Conservation (phyloP, 2,329 filamentous ascomycete species). For the Trichoderma sp. region DNA sequence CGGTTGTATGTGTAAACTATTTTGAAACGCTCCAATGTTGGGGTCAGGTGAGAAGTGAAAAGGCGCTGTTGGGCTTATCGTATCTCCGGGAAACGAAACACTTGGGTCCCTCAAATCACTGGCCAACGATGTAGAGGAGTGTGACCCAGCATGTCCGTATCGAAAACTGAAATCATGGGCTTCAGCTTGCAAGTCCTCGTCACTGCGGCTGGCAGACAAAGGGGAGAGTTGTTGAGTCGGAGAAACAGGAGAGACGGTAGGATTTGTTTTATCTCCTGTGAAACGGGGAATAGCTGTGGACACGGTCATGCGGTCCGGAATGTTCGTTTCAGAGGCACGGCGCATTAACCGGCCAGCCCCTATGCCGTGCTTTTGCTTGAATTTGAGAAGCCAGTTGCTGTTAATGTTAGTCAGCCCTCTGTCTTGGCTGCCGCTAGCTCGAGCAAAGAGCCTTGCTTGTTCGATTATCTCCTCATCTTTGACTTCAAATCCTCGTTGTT, state of each 20-base stretch:
- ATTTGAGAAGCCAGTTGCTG: slow-evolving; percentile 85
- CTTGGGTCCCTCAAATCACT: slow-evolving; percentile 34
- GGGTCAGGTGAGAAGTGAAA: slow-evolving; percentile 77
- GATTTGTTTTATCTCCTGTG: slow-evolving; percentile 46
- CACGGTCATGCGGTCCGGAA: slow-evolving; percentile 65
- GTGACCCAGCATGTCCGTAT: slow-evolving; percentile 38
- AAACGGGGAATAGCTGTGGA: slow-evolving; percentile 46
- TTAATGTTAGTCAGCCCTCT: slow-evolving; percentile 71
- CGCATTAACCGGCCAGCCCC: slow-evolving; percentile 52
- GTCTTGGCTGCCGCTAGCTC: slow-evolving; percentile 67
- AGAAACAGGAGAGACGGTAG: slow-evolving; percentile 70
- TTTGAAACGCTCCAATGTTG: slow-evolving; percentile 64
- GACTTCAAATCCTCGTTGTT: slow-evolving; percentile 71
- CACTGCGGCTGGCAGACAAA: slow-evolving; percentile 67
- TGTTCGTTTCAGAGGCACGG: slow-evolving; percentile 67
- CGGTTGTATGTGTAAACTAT: slow-evolving; percentile 37
- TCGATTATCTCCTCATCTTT: slow-evolving; percentile 82
- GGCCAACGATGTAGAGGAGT: slow-evolving; percentile 37
- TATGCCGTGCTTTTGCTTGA: slow-evolving; percentile 82
- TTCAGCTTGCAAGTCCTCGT: slow-evolving; percentile 62
- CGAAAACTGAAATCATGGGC: slow-evolving; percentile 37
- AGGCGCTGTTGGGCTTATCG: slow-evolving; percentile 73
- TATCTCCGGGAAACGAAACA: slow-evolving; percentile 67
- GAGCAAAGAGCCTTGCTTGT: slow-evolving; percentile 80
- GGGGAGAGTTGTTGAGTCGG: slow-evolving; percentile 68